A percentile compares a stretch with the other conserved stretches of the same genome.
phyloP scores from a whole-genome alignment of 2,329 filamentous ascomycete genomes.

The Talaromyces rugulosus region DNA sequence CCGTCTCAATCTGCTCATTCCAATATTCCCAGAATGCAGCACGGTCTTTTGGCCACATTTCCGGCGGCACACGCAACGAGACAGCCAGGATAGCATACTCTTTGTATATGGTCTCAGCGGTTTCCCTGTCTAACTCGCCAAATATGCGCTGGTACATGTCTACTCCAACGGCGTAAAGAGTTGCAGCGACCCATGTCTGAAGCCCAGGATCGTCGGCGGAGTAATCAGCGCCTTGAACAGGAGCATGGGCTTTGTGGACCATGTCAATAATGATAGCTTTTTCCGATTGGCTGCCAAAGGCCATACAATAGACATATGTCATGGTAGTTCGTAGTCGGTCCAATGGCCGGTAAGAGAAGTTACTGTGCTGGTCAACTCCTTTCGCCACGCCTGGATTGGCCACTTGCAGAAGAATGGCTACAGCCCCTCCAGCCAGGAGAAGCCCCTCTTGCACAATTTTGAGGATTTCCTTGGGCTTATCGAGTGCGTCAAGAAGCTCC shows the following conservation, averaged over 20 bases:
- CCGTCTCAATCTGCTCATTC: slow-evolving; percentile 30
- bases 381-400: slow-evolving; percentile 36
- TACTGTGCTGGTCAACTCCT: slow-evolving; percentile 36
- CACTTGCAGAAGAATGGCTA: slow-evolving; percentile 39
- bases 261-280: slow-evolving; percentile 33
- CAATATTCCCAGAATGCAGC: slow-evolving; percentile 37
- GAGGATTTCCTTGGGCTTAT: slow-evolving; percentile 26
- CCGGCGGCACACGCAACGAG: slow-evolving; percentile 27
- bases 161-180: slow-evolving; percentile 34
- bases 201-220: slow-evolving; percentile 34
- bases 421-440: slow-evolving; percentile 32
- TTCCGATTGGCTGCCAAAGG: slow-evolving; percentile 30
- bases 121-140: slow-evolving; percentile 24
- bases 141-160: slow-evolving; percentile 35
- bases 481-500: slow-evolving; percentile 13
- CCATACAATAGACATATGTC: slow-evolving; percentile 39
- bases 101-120: slow-evolving; percentile 23
- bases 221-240: slow-evolving; percentile 30
- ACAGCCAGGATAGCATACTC: slow-evolving; percentile 25
- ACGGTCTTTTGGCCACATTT: slow-evolving; percentile 33
- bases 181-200: slow-evolving; percentile 40
- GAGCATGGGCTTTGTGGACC: slow-evolving; percentile 31
- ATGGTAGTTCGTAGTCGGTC: slow-evolving; percentile 37
- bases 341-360: slow-evolving; percentile 33
- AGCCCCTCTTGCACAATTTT: slow-evolving; percentile 33